phyloP scores from a whole-genome alignment of 2,329 filamentous ascomycete species.

The Monosporascus ibericus region DNA sequence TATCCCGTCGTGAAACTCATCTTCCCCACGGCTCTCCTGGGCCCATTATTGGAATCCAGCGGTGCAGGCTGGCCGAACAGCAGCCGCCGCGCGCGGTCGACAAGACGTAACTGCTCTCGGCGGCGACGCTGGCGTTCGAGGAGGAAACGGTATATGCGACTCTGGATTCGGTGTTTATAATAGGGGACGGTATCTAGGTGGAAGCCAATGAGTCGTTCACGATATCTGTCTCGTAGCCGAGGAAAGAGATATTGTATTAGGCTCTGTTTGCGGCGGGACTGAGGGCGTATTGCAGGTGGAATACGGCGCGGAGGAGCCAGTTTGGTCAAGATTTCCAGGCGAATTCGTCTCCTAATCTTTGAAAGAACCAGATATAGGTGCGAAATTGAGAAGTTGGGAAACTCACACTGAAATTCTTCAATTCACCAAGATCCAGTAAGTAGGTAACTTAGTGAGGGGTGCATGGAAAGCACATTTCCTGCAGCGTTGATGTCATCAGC shows the following conservation, averaged over 20 bases:
- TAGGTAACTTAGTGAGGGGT: no score
- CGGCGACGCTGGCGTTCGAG: conserved; percentile 56
- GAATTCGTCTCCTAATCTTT: background rate
- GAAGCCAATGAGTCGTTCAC: conserved; percentile 61
- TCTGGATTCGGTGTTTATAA: conserved; percentile 66
- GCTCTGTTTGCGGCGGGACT: conserved; percentile 37
- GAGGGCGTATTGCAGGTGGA: conserved; percentile 26
- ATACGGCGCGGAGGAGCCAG: conserved; percentile 41
- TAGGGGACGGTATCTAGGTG: conserved; percentile 69
- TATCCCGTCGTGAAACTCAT: conserved; percentile 28
- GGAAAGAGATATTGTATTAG: conserved; percentile 65
- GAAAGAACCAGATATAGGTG: background rate
- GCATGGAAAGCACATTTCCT: background rate
- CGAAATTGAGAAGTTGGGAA: no score
- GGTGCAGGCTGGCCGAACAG: conserved; percentile 32
- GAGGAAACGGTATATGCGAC: conserved; percentile 69
- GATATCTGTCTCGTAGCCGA: conserved; percentile 55
- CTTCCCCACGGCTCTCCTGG: conserved; percentile 14
- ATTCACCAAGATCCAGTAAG: no score
- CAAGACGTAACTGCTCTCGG: conserved; percentile 39
- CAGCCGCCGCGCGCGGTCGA: conserved; percentile 42
- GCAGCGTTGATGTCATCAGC: conserved; percentile 10
- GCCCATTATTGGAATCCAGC: conserved; percentile 28
- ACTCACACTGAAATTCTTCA: no score
- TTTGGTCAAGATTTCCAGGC: conserved; percentile 17